Percentiles rank a stretch among this genome's conserved stretches.
phyloP scores from a whole-genome alignment of 345 rosid species.

The Populus euphratica region DNA sequence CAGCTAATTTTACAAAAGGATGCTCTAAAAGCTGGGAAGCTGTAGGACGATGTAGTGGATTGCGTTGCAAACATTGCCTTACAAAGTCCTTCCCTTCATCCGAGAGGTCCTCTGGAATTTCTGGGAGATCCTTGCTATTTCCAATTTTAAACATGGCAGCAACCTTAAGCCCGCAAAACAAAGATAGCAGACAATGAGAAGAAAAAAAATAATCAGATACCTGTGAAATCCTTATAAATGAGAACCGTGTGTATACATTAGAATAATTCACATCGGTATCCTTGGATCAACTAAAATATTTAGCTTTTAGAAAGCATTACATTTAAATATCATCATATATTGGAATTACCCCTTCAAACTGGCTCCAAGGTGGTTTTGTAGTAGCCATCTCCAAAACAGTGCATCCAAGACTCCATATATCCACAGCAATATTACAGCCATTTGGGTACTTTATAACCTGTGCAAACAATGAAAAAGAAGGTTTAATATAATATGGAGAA shows the following conservation, averaged over 20 bases:
- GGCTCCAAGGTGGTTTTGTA: conserved; percentile 82
- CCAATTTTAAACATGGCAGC: conserved; percentile 80
- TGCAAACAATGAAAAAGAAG: not conserved
- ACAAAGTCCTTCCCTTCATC: conserved; percentile 68
- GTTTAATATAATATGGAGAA: not conserved
- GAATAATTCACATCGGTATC: not conserved
- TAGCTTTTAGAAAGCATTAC: not conserved
- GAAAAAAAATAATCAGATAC: not conserved
- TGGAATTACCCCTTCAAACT: conserved; percentile 63
- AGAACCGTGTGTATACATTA: not conserved
- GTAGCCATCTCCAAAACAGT: conserved; percentile 86
- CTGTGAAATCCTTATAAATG: not conserved
- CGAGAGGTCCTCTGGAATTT: conserved; percentile 63
- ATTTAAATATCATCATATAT: not conserved
- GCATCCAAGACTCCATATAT: conserved; percentile 87
- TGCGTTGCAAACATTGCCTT: conserved; percentile 55
- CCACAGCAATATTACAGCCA: conserved; percentile 72
- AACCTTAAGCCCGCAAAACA: conserved; percentile 17
- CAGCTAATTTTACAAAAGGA: conserved; percentile 52
- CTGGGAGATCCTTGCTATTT: conserved; percentile 70
- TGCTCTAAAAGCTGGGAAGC: conserved; percentile 58
- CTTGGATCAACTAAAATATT: not conserved
- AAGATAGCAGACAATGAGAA: not conserved
- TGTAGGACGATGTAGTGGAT: conserved; percentile 55
- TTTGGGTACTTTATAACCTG: conserved; percentile 64